Conservation (phyloP, 768 basidiomycete genomes). For the Candolleomyces eurysporus region DNA sequence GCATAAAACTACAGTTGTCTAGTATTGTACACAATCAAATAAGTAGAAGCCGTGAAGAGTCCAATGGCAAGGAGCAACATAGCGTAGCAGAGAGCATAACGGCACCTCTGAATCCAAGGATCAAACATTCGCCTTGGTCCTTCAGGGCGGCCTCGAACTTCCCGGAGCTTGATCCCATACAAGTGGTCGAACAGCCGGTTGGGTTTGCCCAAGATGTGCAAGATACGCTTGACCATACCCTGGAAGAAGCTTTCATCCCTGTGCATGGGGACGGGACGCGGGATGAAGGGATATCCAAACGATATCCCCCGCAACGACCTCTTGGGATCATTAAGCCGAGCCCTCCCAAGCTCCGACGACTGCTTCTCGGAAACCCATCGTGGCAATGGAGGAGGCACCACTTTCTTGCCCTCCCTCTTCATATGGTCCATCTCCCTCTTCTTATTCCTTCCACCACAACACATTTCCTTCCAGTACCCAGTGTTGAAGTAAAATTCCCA, state of each 20-base stretch:
- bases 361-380: slow-evolving; percentile 44
- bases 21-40: slow-evolving; percentile 44
- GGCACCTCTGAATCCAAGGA: slow-evolving; percentile 56
- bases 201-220: slow-evolving; percentile 40
- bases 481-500: slow-evolving; percentile 47
- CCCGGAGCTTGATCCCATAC: slow-evolving; percentile 41
- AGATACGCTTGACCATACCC: slow-evolving; percentile 14
- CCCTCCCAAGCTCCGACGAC: slow-evolving; percentile 39
- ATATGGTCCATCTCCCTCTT: slow-evolving; percentile 14
- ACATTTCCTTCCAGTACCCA: slow-evolving; percentile 36
- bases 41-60: slow-evolving; percentile 35
- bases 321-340: slow-evolving; percentile 43
- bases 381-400: slow-evolving; percentile 32
- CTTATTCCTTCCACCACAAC: slow-evolving; percentile 16
- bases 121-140: slow-evolving; percentile 50
- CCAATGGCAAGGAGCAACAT: slow-evolving; percentile 43
- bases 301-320: slow-evolving; percentile 44
- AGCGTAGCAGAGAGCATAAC: slow-evolving; percentile 55
- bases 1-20: slow-evolving; percentile 21
- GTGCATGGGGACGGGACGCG: slow-evolving; percentile 36
- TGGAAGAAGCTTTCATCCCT: slow-evolving; percentile 5
- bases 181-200: slow-evolving; percentile 42
- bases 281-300: slow-evolving; percentile 61
- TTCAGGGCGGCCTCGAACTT: slow-evolving; percentile 44
- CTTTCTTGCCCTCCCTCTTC: slow-evolving; percentile 21